Base-by-base conservation (phyloP, 73 alveolate genomes). In the Paramecium sexaurelia region DNA sequence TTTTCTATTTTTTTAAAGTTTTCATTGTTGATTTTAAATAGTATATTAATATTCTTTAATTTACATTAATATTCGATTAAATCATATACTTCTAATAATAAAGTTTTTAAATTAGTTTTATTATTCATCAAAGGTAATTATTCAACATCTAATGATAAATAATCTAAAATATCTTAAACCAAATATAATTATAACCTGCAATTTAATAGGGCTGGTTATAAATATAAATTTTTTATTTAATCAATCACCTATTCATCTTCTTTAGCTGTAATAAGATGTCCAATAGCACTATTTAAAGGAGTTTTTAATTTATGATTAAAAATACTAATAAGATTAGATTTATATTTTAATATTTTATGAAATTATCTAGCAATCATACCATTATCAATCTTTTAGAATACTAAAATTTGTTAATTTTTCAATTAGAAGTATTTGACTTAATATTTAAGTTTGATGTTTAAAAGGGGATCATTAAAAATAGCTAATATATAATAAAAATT, bases 251-350 rank as follows among this genome's bases (percentile, higher is more conserved):
- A 11, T 13, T 35, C 57, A 9, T 71, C 55, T 13, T 71, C 35
- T 71, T 32, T 15, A 17, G 86, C 86, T 43, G 40, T 29, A 22
- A 43, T 78, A 22, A 78, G 71, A 43, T 78, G 71, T 39, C 90
- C 90, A 8, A 78, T 40, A 3, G 90, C 90, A 22, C 61, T 24
- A 24, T 78, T 78, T 6, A 78, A 47, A 3, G 90, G 90, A 41
- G 90, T 78, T 78, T 43, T 78, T 5, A 78, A 13, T 78, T 78
- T 78, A 43, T 78, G 90, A 43, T 26, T 78, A 61, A 78, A 78
- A 19, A 71, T 71, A 17, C 35, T 71, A n/a, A 37, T 20, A 0
- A 71, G 86, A 36, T 71, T 71, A 6, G 32, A 17, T 17, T 71
- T 71, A 10, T 71, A 71, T 61, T 61, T 61, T 61, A 61, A 11